These are phyloP conservation scores for Fusarium agapanthi DNA, from an alignment of 2,329 filamentous ascomycete genomes.

Conservation along the genomic window DNA sequence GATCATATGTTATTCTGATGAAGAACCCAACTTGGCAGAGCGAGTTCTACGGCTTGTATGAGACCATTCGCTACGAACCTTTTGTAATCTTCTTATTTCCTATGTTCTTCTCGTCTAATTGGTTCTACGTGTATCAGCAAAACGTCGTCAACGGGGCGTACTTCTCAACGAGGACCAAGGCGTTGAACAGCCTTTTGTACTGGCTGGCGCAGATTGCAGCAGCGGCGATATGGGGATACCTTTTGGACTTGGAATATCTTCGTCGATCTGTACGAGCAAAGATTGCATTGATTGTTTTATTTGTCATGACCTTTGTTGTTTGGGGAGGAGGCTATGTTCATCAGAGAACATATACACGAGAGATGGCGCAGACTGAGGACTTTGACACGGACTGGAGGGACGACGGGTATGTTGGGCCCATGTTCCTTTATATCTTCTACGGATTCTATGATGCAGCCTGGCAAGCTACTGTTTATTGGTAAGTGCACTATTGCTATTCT, in stretches of 20 bases:
- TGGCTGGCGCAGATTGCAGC: constrained; percentile 79
- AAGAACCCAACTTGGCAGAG: constrained; percentile 88
- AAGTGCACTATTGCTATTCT: constrained; percentile 56
- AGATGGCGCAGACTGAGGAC: neutral
- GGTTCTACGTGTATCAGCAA: constrained; percentile 85
- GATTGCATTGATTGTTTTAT: constrained; percentile 67
- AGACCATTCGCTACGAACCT: constrained; percentile 74
- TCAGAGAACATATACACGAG: constrained; percentile 54
- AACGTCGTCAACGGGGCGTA: constrained; percentile 75
- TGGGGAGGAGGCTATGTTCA: constrained; percentile 90
- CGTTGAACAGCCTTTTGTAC: constrained; percentile 76
- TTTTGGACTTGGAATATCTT: constrained; percentile 68
- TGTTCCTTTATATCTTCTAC: constrained; percentile 92
- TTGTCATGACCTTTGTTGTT: constrained; percentile 76
- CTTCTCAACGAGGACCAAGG: constrained; percentile 77
- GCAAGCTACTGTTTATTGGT: constrained; percentile 94
- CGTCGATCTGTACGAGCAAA: constrained; percentile 74
- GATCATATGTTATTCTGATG: constrained; percentile 84
- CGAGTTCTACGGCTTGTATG: constrained; percentile 77
- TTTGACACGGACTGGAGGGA: constrained; percentile 68
- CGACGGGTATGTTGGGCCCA: constrained; percentile 73
- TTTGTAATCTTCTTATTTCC: constrained; percentile 78
- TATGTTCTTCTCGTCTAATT: constrained; percentile 84
- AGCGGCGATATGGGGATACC: constrained; percentile 75
- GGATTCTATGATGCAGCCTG: constrained; percentile 89